Percentiles rank a stretch among this genome's conserved stretches.
These are phyloP conservation scores for Penicillium hordei DNA, from an alignment of 2,329 filamentous ascomycete genomes.

Conservation along the genomic window DNA sequence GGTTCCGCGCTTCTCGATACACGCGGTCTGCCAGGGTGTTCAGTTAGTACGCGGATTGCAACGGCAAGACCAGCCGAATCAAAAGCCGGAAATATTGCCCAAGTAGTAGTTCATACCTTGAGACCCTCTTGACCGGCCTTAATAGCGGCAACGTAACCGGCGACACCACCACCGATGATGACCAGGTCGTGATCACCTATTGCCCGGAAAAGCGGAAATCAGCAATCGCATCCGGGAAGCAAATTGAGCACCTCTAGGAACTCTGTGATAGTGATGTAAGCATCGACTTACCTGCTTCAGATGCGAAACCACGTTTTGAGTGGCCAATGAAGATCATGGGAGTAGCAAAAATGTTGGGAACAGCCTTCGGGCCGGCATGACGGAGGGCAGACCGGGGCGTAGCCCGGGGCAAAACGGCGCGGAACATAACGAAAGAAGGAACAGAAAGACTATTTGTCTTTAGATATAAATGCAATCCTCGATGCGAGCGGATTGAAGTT, in stretches of 20 bases:
- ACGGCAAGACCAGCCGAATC: neutral
- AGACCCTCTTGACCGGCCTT: slow-evolving; percentile 97
- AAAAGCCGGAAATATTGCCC: neutral
- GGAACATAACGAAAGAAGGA: slow-evolving; percentile 50
- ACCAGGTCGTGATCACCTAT: slow-evolving; percentile 93
- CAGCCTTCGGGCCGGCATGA: slow-evolving; percentile 37
- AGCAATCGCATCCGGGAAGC: slow-evolving; percentile 25
- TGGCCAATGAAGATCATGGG: slow-evolving; percentile 47
- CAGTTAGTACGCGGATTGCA: slow-evolving; percentile 13
- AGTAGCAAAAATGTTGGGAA: slow-evolving; percentile 39
- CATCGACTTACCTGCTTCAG: slow-evolving; percentile 46
- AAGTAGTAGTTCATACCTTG: slow-evolving; percentile 63
- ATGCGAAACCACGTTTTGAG: slow-evolving; percentile 58
- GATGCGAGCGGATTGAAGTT: slow-evolving; percentile 21
- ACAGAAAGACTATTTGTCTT: slow-evolving; percentile 26
- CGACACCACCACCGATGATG: slow-evolving; percentile 96
- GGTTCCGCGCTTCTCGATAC: slow-evolving; percentile 95
- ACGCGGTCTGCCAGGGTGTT: slow-evolving; percentile 67
- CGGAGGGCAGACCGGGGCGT: slow-evolving; percentile 47
- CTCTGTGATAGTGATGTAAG: neutral
- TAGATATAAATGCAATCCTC: slow-evolving; percentile 33
- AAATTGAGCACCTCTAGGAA: slow-evolving; percentile 9
- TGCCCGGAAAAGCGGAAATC: slow-evolving; percentile 17
- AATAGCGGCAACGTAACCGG: slow-evolving; percentile 97
- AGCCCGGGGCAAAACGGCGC: slow-evolving; percentile 52